Conservation (phyloP, 805 yeast genomes). For the Yarrowia sp. region DNA sequence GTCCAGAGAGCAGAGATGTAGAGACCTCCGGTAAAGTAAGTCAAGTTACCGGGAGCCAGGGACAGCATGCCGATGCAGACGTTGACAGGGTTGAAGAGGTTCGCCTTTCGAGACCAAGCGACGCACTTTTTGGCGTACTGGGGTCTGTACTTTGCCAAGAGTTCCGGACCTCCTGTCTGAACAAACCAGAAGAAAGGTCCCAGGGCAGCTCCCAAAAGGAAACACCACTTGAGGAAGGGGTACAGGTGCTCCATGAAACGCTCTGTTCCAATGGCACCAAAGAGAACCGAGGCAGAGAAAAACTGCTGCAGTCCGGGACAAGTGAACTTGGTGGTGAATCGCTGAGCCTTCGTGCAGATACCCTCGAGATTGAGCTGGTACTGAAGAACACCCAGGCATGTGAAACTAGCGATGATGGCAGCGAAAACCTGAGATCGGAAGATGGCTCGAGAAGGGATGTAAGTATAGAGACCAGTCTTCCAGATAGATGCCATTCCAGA, state of each 20-base stretch:
- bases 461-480: constrained; percentile 66
- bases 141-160: constrained; percentile 1
- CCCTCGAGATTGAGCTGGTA: constrained; percentile 48
- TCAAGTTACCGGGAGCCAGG: constrained; percentile 46
- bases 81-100: constrained; percentile 42
- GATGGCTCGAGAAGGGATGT: constrained; percentile 63
- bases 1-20: constrained; percentile 53
- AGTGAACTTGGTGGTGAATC: constrained; percentile 46
- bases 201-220: constrained; percentile 44
- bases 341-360: constrained; percentile 46
- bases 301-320: constrained; percentile 54
- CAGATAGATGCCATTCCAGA: constrained; percentile 62
- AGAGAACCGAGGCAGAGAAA: constrained; percentile 57
- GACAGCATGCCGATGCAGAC: neutral
- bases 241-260: constrained; percentile 52
- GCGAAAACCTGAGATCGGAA: constrained; percentile 58
- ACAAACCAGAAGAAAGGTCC: constrained; percentile 40
- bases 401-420: constrained; percentile 52
- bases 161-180: constrained; percentile 41
- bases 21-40: constrained; percentile 54
- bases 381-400: constrained; percentile 48
- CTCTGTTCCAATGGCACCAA: constrained; percentile 60
- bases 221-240: constrained; percentile 43
- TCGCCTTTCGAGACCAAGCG: neutral
- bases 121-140: neutral